Evolutionary conservation across 2,329 filamentous ascomycete species (phyloP), one percentile per base, ranked within the genome.

Genomic region (Xylariaceae sp.): DNA sequence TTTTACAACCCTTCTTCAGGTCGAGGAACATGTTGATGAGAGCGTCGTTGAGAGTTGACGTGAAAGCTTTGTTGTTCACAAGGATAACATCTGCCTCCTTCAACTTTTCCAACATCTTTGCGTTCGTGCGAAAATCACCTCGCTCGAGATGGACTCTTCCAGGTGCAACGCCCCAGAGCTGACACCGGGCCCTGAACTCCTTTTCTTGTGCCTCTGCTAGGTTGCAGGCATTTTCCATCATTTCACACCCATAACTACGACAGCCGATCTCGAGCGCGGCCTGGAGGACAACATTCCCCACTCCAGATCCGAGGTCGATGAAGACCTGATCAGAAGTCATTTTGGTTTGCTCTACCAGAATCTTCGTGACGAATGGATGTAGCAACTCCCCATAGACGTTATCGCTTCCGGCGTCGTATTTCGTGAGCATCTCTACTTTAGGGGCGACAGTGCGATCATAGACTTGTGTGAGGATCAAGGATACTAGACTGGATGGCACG

Each of bases 41-140:
- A 57, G 85, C 84, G 67, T 91, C 88, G 73, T 97, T 99, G 50
- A 97, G 82, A 63, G 87, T 81, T 11, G 92, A 87, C 5, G 88
- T 92, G 73, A 99, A 99, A 2, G 92, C 94, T 73, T 97, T 92
- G 74, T 99, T 99, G 77, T 99, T 99, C 65, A 97, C 93, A 21
- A 99, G 82, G 15, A 99, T 84, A n/a, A 97, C 92, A 69, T 99
- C 94, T 1, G 94, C 93, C 49, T 87, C 84, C 70, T 88, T 87
- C 43, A 99, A 80, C 6, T 87, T 86, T 20, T 85, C 81, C 55
- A 86, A 80, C 42, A 97, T 91, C 53, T 80, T 79, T 13, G 81
- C 71, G 62, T 88, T 89, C 60, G 86, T 84, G 8, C 92, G 84
- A 67, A 99, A 97, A 69, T 96, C 90, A 53, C 91, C 94, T 36